Percentiles rank a stretch among this genome's conserved stretches.
These are phyloP conservation scores for Phaeosphaeriaceae sp. DNA, from an alignment of 2,329 filamentous ascomycete species.

Conservation along the genomic window DNA sequence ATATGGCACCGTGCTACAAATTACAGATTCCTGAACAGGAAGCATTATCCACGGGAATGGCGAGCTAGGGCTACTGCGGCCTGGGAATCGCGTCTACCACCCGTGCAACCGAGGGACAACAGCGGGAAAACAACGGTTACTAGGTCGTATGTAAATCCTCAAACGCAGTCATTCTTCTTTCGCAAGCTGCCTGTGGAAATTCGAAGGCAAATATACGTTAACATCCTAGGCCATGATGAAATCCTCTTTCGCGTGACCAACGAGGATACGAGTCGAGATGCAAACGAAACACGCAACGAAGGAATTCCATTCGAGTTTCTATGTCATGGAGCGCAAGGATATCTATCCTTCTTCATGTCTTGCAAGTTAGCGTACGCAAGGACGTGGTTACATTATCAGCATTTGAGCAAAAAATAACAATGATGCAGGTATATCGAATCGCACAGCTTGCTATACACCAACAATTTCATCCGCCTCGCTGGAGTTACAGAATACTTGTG, in stretches of 20 bases:
- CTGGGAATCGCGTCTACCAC: conserved; percentile 1
- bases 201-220: neutral
- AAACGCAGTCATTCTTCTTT: neutral
- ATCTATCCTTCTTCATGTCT: neutral
- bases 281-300: neutral
- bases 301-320: neutral
- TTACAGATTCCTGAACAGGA: neutral
- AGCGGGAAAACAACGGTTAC: neutral
- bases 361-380: conserved; percentile 5
- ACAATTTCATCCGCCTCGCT: conserved; percentile 1
- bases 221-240: neutral
- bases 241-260: neutral
- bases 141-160: neutral
- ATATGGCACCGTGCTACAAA: neutral
- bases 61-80: neutral
- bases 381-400: neutral
- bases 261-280: neutral
- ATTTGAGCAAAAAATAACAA: neutral
- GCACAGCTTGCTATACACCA: neutral
- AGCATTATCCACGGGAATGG: neutral
- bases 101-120: neutral
- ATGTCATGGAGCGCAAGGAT: conserved; percentile 1
- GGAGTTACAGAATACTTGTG: conserved; percentile 4
- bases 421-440: neutral
- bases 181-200: neutral